Percentiles rank a stretch among this genome's conserved stretches.
Conservation (phyloP, 164 flowering plant genomes). For the Tetracentron sinense region DNA sequence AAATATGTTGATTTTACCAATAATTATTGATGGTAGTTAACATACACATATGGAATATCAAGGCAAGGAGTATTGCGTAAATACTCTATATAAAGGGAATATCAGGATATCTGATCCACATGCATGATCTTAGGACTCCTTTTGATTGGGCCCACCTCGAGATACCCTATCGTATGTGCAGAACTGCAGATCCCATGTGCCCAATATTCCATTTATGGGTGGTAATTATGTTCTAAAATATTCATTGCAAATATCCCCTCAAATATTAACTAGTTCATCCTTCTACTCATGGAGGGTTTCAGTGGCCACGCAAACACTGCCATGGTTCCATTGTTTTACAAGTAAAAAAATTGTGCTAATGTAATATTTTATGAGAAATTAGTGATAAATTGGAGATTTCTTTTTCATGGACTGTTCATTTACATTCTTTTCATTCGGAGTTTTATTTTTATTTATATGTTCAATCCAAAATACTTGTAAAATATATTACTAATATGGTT, state of each 20-base stretch:
- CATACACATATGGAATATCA: neutral
- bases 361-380: neutral
- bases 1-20: too few relatives aligned
- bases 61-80: neutral
- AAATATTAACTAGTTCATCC: too few relatives aligned
- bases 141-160: neutral
- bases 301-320: neutral
- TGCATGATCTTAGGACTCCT: neutral
- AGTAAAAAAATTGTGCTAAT: neutral
- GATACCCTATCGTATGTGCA: neutral
- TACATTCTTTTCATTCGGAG: neutral
- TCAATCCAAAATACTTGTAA: neutral
- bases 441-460: too few relatives aligned
- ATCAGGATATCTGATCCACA: neutral
- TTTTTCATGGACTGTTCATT: neutral
- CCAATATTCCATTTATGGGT: neutral
- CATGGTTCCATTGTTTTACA: too few relatives aligned
- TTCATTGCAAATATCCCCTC: neutral
- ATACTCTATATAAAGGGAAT: neutral
- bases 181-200: too few relatives aligned
- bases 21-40: too few relatives aligned
- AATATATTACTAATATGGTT: slow-evolving; percentile 10
- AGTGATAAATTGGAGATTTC: neutral
- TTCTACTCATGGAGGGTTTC: neutral
- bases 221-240: neutral